A percentile compares a stretch with the other conserved stretches of the same genome.
phyloP scores from a whole-genome alignment of 2,329 filamentous ascomycete species.

The Exophiala viscosa region DNA sequence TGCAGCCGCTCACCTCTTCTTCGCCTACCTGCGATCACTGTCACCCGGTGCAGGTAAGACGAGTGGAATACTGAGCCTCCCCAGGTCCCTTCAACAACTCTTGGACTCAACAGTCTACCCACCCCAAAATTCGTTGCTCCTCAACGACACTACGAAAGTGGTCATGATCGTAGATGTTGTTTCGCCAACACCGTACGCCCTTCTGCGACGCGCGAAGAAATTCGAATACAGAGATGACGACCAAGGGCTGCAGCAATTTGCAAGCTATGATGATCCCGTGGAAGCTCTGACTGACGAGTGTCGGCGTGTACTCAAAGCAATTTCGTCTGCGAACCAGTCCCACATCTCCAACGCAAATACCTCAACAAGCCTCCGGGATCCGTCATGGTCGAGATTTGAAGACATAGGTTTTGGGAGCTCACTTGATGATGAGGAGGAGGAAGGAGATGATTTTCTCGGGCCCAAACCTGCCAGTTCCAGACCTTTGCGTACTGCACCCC shows the following conservation, averaged over 20 bases:
- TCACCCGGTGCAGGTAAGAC: slow-evolving; percentile 70
- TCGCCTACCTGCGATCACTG: slow-evolving; percentile 88
- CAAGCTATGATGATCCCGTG: slow-evolving; percentile 84
- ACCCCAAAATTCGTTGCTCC: slow-evolving; percentile 70
- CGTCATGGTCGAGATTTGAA: slow-evolving; percentile 95
- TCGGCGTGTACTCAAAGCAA: slow-evolving; percentile 79
- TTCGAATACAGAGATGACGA: slow-evolving; percentile 94
- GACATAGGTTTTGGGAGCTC: slow-evolving; percentile 84
- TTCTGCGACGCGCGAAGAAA: slow-evolving; percentile 84
- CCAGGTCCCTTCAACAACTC: slow-evolving; percentile 84
- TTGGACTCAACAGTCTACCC: slow-evolving; percentile 93
- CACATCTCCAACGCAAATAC: slow-evolving; percentile 67
- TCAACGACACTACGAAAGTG: slow-evolving; percentile 78
- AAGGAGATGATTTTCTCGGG: slow-evolving; percentile 53
- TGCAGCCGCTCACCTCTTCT: slow-evolving; percentile 95
- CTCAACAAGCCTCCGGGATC: slow-evolving; percentile 71
- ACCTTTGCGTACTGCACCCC: slow-evolving; percentile 9
- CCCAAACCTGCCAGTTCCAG: slow-evolving; percentile 28
- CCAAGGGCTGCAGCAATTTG: slow-evolving; percentile 75
- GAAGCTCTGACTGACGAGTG: slow-evolving; percentile 90
- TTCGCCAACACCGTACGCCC: slow-evolving; percentile 87
- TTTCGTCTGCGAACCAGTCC: slow-evolving; percentile 85
- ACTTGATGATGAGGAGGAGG: slow-evolving; percentile 67
- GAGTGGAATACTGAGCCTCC: slow-evolving; percentile 78
- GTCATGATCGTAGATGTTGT: slow-evolving; percentile 96